These are phyloP conservation scores for Leccinellum luteum DNA, from an alignment of 768 basidiomycete species.

Conservation along the genomic window DNA sequence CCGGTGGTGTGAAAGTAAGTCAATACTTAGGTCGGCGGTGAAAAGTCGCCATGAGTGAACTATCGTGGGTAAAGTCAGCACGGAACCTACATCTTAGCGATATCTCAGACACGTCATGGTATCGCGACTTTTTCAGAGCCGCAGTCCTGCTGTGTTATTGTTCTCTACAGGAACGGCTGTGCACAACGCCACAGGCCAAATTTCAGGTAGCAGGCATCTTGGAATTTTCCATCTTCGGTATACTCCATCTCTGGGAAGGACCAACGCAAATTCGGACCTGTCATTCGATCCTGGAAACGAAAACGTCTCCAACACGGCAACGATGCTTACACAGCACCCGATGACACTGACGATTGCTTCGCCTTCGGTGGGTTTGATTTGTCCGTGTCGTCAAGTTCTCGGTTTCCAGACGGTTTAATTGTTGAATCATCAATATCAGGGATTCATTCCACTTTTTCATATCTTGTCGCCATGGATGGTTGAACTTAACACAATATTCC, in stretches of 20 bases:
- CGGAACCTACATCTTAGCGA: slow-evolving; percentile 11
- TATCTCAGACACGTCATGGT: neutral
- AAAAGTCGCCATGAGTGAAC: slow-evolving; percentile 10
- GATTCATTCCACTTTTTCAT: slow-evolving; percentile 8
- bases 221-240: slow-evolving; percentile 11
- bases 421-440: neutral
- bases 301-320: neutral
- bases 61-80: slow-evolving; percentile 2
- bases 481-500: neutral
- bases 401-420: neutral
- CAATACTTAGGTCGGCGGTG: slow-evolving; percentile 1
- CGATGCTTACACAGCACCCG: neutral
- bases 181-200: slow-evolving; percentile 3
- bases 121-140: neutral
- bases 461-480: slow-evolving; percentile 5
- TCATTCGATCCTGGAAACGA: neutral
- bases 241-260: neutral
- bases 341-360: neutral
- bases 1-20: neutral
- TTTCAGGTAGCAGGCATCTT: neutral
- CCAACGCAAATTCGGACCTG: neutral
- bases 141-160: slow-evolving; percentile 15
- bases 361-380: neutral
- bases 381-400: neutral
- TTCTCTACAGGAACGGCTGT: slow-evolving; percentile 11